Evolutionary conservation across 2,329 filamentous ascomycete species (phyloP).

Genomic region (Tolypocladium paradoxum): DNA sequence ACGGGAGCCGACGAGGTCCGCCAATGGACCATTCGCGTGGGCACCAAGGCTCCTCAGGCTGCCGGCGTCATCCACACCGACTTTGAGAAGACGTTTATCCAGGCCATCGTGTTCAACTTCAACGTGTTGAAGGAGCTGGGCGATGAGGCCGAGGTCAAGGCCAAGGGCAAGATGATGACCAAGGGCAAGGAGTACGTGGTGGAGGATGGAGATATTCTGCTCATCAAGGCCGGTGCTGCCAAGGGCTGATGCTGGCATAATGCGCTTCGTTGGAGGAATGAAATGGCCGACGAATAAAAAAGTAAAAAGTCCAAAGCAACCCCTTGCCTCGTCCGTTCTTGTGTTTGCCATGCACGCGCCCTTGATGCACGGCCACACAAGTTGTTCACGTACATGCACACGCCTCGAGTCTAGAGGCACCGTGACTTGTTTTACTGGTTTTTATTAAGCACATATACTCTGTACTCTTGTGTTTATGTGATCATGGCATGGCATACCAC

Average conservation of each 20-base stretch:
- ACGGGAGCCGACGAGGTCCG: constrained; percentile 90
- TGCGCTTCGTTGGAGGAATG: not conserved
- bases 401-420: not conserved
- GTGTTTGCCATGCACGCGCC: not conserved
- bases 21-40: constrained; percentile 95
- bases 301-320: constrained; percentile 2
- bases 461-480: not conserved
- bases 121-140: constrained; percentile 70
- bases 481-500: not conserved
- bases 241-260: constrained; percentile 42
- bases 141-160: constrained; percentile 79
- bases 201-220: constrained; percentile 69
- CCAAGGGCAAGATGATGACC: constrained; percentile 93
- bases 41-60: constrained; percentile 93
- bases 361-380: not conserved
- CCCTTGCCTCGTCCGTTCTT: not conserved
- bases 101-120: constrained; percentile 91
- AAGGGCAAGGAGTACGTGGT: constrained; percentile 97
- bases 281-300: constrained; percentile 4
- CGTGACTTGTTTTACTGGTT: not conserved
- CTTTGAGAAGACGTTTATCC: constrained; percentile 99
- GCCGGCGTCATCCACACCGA: constrained; percentile 97
- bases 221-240: constrained; percentile 83
- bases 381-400: not conserved
- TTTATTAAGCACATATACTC: not conserved